Evolutionary conservation across 805 yeast genomes (phyloP), one percentile per base, ranked within the genome.

Genomic region (Metschnikowia shivogae): DNA sequence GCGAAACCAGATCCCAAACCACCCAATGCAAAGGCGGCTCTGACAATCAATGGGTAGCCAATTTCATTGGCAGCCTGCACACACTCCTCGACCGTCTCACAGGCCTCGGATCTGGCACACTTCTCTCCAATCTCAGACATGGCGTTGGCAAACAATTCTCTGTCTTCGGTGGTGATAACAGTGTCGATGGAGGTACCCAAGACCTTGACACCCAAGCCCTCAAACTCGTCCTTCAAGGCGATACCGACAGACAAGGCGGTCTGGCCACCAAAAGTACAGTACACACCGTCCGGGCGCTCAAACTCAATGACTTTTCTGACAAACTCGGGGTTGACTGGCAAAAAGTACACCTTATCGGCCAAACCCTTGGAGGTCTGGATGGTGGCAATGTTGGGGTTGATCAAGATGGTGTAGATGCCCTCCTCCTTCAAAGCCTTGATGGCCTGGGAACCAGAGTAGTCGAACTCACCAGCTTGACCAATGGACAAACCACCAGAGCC

Each of bases 401-500:
- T 90, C 62, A 93, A 78, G 56, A 93, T 84, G 46, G 98, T 90
- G 77, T 92, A 89, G 54, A 92, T 93, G 50, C 97, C 97, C 72
- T 90, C 98, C 74, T 93, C 97, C 68, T 89, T 92, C 71, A 93
- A 77, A 38, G 99, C 99, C 72, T 93, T 93, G 71, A 93, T 93
- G 48, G 99, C 99, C 73, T 93, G 99, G 45, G 97, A 89, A 62
- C 99, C 99, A 37, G 97, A 89, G 73, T 93, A 93, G 68, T 93
- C 99, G 62, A 93, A 93, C 72, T 93, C 99, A 70, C 99, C 99
- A 53, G 99, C 99, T 75, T 93, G 99, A 55, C 99, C 99, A 64
- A 93, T 93, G 45, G 96, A 87, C 60, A 93, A 77, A 65, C 99
- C 99, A 75, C 99, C 99, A 42, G 97, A 90, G 60, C 99, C 99